These are phyloP conservation scores for Tylopilus felleus DNA, from an alignment of 768 basidiomycete species.

Conservation along the genomic window DNA sequence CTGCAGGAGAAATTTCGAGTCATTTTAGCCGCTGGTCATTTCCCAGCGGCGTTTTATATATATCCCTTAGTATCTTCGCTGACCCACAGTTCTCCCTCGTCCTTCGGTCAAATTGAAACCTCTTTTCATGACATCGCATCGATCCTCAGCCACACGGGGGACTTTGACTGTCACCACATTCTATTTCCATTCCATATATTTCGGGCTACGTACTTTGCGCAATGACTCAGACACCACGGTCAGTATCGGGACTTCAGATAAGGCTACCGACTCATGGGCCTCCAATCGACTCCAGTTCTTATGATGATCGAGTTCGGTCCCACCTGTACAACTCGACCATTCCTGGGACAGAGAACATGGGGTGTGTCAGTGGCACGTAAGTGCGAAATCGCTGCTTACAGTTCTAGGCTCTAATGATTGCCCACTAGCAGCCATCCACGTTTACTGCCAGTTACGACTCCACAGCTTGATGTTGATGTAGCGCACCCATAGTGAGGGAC, in stretches of 20 bases:
- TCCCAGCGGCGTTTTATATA: constrained; percentile 20
- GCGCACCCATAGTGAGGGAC: constrained; percentile 10
- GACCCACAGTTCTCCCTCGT: neutral
- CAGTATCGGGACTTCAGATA: neutral
- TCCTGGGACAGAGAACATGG: neutral
- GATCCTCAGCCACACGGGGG: constrained; percentile 9
- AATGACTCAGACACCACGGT: constrained; percentile 15
- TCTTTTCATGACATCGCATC: constrained; percentile 14
- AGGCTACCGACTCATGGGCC: neutral
- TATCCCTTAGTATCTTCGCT: constrained; percentile 8
- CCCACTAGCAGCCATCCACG: constrained; percentile 2
- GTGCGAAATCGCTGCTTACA: neutral
- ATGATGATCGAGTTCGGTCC: constrained; percentile 1
- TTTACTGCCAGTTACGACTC: neutral
- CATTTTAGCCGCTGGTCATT: constrained; percentile 8
- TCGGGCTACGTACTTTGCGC: neutral
- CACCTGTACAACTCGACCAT: neutral
- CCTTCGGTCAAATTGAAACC: neutral
- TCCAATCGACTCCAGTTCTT: constrained; percentile 5
- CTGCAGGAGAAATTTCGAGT: constrained; percentile 9
- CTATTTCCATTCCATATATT: neutral
- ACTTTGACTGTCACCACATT: constrained; percentile 1
- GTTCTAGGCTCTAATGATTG: constrained; percentile 4
- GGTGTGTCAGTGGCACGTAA: constrained; percentile 5
- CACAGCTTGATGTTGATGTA: constrained; percentile 1